A percentile compares a stretch with the other conserved stretches of the same genome.
Evolutionary conservation across 352 stramenopile genomes (phyloP).

Genomic region (Globisporangium sylvaticum): DNA sequence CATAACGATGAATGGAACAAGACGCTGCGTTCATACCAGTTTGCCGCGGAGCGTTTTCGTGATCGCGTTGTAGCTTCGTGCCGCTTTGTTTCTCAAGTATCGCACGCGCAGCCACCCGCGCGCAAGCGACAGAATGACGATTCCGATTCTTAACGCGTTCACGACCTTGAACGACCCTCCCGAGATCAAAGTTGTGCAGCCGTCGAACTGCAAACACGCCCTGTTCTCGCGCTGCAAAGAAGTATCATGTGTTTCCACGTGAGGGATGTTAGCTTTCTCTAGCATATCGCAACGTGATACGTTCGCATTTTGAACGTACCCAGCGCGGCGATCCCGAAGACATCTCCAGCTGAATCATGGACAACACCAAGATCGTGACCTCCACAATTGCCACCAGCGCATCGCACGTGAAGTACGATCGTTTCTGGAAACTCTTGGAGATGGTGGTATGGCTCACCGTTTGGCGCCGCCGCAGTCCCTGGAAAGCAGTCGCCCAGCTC

Average conservation of each 20-base stretch:
- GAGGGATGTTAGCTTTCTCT: neutral
- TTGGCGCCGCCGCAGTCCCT: neutral
- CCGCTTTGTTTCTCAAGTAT: conserved; percentile 13
- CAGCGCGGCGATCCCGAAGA: conserved; percentile 6
- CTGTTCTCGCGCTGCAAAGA: conserved; percentile 40
- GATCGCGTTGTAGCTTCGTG: neutral
- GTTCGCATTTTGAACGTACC: conserved; percentile 5
- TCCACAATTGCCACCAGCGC: conserved; percentile 2
- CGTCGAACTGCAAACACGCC: conserved; percentile 19
- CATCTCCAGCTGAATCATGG: conserved; percentile 13
- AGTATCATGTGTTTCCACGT: neutral
- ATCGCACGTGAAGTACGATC: neutral
- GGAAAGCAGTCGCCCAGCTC: conserved; percentile 5
- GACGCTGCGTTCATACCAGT: no score
- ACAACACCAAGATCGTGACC: conserved; percentile 6
- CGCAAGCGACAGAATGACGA: conserved; percentile 18
- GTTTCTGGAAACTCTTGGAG: neutral
- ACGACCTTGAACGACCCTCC: conserved; percentile 35
- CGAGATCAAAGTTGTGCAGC: conserved; percentile 31
- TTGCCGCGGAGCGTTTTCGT: neutral
- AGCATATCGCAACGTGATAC: no score
- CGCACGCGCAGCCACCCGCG: conserved; percentile 23
- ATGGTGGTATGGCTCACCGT: conserved; percentile 8
- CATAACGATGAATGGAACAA: no score
- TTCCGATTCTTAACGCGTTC: conserved; percentile 28